Percentiles rank a stretch among this genome's conserved stretches.
Conservation (phyloP, 345 rosid genomes). For the Populus nigra region DNA sequence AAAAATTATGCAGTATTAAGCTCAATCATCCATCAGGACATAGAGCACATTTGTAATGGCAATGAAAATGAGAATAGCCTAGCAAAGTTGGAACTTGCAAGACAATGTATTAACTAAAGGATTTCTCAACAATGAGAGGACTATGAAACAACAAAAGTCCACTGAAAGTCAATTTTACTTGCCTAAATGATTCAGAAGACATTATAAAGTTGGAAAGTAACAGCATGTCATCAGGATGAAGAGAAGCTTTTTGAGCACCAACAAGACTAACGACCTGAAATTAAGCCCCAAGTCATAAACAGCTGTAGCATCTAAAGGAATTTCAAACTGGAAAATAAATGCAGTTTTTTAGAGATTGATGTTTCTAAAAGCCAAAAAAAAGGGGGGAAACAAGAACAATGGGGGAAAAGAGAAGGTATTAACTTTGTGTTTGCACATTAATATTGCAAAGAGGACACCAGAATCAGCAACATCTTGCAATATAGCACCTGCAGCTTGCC, state of each 20-base stretch:
- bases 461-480: constrained; percentile 92
- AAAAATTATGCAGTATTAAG: too few relatives aligned
- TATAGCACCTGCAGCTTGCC: constrained; percentile 83
- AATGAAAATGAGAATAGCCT: too few relatives aligned
- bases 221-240: constrained; percentile 94
- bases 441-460: constrained; percentile 75
- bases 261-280: constrained; percentile 88
- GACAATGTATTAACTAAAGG: background rate
- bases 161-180: constrained; percentile 28
- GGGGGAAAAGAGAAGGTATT: constrained; percentile 1
- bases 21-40: too few relatives aligned
- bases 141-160: background rate
- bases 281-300: constrained; percentile 21
- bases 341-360: background rate
- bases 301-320: constrained; percentile 11
- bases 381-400: background rate
- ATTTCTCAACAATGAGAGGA: background rate
- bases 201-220: constrained; percentile 87
- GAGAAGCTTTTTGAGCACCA: constrained; percentile 97
- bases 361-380: background rate
- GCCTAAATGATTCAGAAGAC: constrained; percentile 95
- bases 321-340: background rate
- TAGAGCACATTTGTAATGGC: too few relatives aligned
- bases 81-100: too few relatives aligned
- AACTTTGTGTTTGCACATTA: constrained; percentile 89